Conservation (phyloP, 352 stramenopile species). For the Phytophthora sp. region DNA sequence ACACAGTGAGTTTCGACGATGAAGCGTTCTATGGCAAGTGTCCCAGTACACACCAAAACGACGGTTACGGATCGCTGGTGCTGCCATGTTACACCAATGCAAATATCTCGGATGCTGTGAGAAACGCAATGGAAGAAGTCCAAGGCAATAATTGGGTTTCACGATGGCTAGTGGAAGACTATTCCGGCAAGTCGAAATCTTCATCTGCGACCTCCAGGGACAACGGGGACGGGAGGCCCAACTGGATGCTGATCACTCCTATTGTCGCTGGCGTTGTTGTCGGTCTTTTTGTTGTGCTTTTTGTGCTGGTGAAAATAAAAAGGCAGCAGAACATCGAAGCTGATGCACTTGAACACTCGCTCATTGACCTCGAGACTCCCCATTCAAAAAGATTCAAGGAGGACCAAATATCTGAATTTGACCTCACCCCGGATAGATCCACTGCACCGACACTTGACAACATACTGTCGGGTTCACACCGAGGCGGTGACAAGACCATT, state of each 20-base stretch:
- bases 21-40: slow-evolving; percentile 29
- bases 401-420: not conserved
- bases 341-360: slow-evolving; percentile 16
- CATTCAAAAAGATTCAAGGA: not conserved
- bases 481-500: slow-evolving; percentile 27
- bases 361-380: not conserved
- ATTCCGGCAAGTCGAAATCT: not conserved
- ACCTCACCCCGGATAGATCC: not conserved
- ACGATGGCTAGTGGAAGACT: slow-evolving; percentile 21
- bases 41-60: not conserved
- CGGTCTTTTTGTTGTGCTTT: slow-evolving; percentile 14
- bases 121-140: slow-evolving; percentile 4
- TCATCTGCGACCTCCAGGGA: not conserved
- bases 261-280: slow-evolving; percentile 29
- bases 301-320: slow-evolving; percentile 15
- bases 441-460: slow-evolving; percentile 8
- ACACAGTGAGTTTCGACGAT: slow-evolving; percentile 11
- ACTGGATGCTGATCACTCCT: slow-evolving; percentile 13
- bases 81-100: slow-evolving; percentile 18
- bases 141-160: slow-evolving; percentile 26
- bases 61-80: slow-evolving; percentile 30
- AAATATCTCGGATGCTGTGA: slow-evolving; percentile 4
- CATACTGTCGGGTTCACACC: slow-evolving; percentile 9
- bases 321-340: slow-evolving; percentile 11
- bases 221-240: slow-evolving; percentile 6